Conservation (phyloP, 2,329 filamentous ascomycete species). For the Penicillium polonicum region DNA sequence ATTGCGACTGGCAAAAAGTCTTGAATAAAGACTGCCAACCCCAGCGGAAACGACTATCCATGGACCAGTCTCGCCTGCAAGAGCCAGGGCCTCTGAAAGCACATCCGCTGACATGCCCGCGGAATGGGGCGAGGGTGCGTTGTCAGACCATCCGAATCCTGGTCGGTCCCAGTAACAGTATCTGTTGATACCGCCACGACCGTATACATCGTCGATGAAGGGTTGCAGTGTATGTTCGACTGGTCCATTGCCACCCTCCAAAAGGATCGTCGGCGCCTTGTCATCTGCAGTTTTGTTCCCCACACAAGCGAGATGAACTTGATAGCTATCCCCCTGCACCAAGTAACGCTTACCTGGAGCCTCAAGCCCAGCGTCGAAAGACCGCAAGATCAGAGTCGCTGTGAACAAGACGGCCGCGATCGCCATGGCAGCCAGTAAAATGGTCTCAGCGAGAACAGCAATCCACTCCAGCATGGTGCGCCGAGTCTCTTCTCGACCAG, state of each 20-base stretch:
- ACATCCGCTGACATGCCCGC: slow-evolving; percentile 90
- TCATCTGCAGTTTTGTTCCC: slow-evolving; percentile 64
- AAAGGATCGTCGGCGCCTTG: slow-evolving; percentile 72
- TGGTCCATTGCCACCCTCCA: slow-evolving; percentile 79
- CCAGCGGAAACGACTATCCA: slow-evolving; percentile 87
- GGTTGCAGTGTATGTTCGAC: slow-evolving; percentile 76
- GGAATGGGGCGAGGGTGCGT: slow-evolving; percentile 88
- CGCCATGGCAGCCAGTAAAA: slow-evolving; percentile 68
- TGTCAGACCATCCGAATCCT: slow-evolving; percentile 84
- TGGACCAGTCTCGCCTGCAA: slow-evolving; percentile 78
- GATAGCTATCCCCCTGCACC: slow-evolving; percentile 82
- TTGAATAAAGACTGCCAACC: slow-evolving; percentile 81
- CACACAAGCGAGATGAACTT: slow-evolving; percentile 79
- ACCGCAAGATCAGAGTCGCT: slow-evolving; percentile 73
- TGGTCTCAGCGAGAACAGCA: slow-evolving; percentile 71
- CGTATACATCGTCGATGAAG: slow-evolving; percentile 72
- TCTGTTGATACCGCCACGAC: slow-evolving; percentile 77
- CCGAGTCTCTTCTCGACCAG: slow-evolving; percentile 81
- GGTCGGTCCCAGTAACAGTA: slow-evolving; percentile 97
- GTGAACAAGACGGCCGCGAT: slow-evolving; percentile 72
- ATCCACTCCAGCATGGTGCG: slow-evolving; percentile 81
- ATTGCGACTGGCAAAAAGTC: slow-evolving; percentile 86
- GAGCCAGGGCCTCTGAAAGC: slow-evolving; percentile 78
- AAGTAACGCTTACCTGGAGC: slow-evolving; percentile 73
- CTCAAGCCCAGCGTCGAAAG: slow-evolving; percentile 71